These are phyloP conservation scores for Ophiostoma montium DNA, from an alignment of 2,329 filamentous ascomycete species.

Conservation along the genomic window DNA sequence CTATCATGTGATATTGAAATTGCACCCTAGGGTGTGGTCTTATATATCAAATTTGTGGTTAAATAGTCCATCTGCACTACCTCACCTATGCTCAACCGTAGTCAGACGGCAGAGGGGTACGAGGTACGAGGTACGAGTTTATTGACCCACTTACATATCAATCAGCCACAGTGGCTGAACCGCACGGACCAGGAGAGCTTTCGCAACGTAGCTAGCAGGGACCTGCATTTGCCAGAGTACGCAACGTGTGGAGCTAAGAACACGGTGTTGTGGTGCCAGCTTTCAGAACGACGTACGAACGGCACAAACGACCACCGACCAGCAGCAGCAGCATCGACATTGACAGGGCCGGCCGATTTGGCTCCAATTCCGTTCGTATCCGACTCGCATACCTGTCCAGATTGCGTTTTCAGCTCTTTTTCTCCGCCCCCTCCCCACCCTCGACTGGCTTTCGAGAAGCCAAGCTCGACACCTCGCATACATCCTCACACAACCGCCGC, in stretches of 20 bases:
- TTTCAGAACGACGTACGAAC: constrained; percentile 1
- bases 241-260: constrained; percentile 16
- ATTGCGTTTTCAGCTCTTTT: neutral
- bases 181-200: constrained; percentile 1
- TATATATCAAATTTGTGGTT: no score
- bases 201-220: neutral
- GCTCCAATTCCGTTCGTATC: constrained; percentile 4
- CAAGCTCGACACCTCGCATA: neutral
- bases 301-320: neutral
- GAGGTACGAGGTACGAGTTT: no score
- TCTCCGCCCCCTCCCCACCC: constrained; percentile 1
- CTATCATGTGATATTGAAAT: no score
- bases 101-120: no score
- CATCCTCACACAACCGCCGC: neutral
- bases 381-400: neutral
- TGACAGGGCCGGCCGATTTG: constrained; percentile 9
- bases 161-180: neutral
- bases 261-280: constrained; percentile 18
- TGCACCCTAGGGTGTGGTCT: no score
- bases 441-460: constrained; percentile 16
- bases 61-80: no score
- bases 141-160: no score
- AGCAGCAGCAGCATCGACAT: constrained; percentile 7
- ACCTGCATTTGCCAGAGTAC: constrained; percentile 7
- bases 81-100: no score